Conservation (phyloP, 176 grass and related monocot genomes). For the Oryza australiensis region DNA sequence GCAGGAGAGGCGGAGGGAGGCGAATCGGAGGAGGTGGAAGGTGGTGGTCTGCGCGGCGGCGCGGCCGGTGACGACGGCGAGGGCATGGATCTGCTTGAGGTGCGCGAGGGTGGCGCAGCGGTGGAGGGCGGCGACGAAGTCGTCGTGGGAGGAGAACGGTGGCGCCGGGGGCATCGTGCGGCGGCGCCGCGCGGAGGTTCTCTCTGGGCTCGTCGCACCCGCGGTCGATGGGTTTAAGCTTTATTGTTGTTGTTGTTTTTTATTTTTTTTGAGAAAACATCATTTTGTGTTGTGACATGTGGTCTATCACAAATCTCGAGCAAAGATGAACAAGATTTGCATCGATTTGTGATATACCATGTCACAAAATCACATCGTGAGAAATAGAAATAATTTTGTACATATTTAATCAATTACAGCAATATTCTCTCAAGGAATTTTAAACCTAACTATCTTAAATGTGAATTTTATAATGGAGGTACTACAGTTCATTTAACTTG, state of each 20-base stretch:
- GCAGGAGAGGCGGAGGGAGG: constrained; percentile 57
- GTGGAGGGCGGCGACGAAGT: constrained; percentile 55
- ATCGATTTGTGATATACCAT: too few relatives aligned
- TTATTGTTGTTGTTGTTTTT: not conserved
- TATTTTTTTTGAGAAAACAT: too few relatives aligned
- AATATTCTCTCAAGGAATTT: too few relatives aligned
- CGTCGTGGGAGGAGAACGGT: constrained; percentile 44
- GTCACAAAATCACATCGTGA: too few relatives aligned
- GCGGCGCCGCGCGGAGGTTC: constrained; percentile 1
- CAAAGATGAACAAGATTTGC: too few relatives aligned
- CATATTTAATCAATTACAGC: too few relatives aligned
- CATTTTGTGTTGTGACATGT: too few relatives aligned
- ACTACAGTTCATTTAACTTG: too few relatives aligned
- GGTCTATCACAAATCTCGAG: too few relatives aligned
- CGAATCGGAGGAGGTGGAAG: constrained; percentile 82
- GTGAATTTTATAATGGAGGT: too few relatives aligned
- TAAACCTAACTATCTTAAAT: too few relatives aligned
- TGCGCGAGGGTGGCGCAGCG: constrained; percentile 61
- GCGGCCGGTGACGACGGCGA: constrained; percentile 54
- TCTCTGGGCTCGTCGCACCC: not conserved
- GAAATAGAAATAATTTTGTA: too few relatives aligned
- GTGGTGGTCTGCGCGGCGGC: constrained; percentile 63
- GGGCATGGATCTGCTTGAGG: constrained; percentile 72
- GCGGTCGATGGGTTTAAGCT: not conserved
- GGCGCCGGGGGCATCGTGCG: constrained; percentile 34